These are phyloP conservation scores for Naematelia encephala DNA, from an alignment of 768 basidiomycete species.

Conservation along the genomic window DNA sequence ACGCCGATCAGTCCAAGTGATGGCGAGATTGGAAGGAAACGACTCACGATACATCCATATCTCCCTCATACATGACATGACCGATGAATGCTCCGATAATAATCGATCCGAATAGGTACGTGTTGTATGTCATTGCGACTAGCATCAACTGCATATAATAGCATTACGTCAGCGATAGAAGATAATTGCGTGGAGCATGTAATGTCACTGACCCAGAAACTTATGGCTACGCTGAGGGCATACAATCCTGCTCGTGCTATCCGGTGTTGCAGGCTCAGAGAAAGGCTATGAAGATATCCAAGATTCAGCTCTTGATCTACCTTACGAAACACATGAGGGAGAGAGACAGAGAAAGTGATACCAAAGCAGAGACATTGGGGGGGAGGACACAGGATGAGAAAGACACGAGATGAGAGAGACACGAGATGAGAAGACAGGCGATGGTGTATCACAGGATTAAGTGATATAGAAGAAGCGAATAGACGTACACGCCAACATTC, in stretches of 20 bases:
- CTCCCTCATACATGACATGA: conserved; percentile 70
- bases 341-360: neutral
- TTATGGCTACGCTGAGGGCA: conserved; percentile 64
- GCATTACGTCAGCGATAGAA: neutral
- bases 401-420: neutral
- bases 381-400: neutral
- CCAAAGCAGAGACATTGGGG: neutral
- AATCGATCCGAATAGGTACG: conserved; percentile 77
- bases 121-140: conserved; percentile 96
- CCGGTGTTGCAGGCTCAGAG: conserved; percentile 8
- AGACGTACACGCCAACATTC: conserved; percentile 19
- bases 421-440: neutral
- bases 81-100: conserved; percentile 78
- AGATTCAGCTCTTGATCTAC: no score
- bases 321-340: no score
- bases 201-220: conserved; percentile 47
- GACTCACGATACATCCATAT: conserved; percentile 60
- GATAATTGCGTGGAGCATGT: no score
- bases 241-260: conserved; percentile 56
- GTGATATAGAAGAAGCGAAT: no score
- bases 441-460: no score
- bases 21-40: neutral
- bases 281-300: no score
- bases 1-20: neutral
- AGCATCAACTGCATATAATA: conserved; percentile 59